Conservation (phyloP, 2,329 filamentous ascomycete species). For the Xylaria sp. region DNA sequence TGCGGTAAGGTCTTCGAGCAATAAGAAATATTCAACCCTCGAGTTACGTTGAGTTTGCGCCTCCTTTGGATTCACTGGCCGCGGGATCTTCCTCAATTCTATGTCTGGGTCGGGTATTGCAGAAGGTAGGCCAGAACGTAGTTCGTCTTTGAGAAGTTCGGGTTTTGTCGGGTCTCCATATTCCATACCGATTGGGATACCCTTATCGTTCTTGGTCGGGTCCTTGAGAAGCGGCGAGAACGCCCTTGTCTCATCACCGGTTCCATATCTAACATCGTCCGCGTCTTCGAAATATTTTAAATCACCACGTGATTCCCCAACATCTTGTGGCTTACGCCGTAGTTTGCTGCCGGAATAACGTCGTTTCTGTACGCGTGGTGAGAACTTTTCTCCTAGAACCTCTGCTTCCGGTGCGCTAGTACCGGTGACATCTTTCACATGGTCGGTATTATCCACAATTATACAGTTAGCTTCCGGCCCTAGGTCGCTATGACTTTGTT, state of each 20-base stretch:
- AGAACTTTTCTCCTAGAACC: conserved; percentile 52
- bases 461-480: conserved; percentile 38
- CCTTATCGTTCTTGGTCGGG: conserved; percentile 16
- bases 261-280: conserved; percentile 80
- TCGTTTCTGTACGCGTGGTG: conserved; percentile 60
- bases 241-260: conserved; percentile 63
- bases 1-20: conserved; percentile 92
- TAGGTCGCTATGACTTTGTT: conserved; percentile 45
- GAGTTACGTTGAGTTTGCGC: conserved; percentile 67
- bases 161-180: background rate
- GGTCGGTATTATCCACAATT: conserved; percentile 44
- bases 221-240: conserved; percentile 30
- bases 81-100: conserved; percentile 53
- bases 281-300: conserved; percentile 92
- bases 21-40: conserved; percentile 88
- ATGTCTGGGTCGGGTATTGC: conserved; percentile 46
- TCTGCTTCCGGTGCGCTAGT: conserved; percentile 70
- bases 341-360: conserved; percentile 89
- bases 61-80: conserved; percentile 78
- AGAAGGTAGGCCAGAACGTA: conserved; percentile 42
- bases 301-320: conserved; percentile 72
- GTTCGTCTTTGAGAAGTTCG: conserved; percentile 42
- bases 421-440: conserved; percentile 62
- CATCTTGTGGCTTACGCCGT: conserved; percentile 73
- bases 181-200: background rate